Evolutionary conservation across 2,329 filamentous ascomycete genomes (phyloP).

Genomic region (Verticillium nubilum): DNA sequence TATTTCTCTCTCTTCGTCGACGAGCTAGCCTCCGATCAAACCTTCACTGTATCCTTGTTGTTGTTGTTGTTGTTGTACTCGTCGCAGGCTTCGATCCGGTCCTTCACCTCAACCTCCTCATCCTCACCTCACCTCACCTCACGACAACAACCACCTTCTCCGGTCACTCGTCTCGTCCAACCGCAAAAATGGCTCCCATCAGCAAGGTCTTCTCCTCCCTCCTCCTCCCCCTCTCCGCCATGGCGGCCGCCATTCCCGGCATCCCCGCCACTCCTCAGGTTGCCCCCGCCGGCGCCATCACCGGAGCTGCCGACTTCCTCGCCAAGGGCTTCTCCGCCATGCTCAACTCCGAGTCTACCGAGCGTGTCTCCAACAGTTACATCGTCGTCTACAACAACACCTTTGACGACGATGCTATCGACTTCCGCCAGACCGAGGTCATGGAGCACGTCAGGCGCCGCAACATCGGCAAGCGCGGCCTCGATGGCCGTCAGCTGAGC

Average conservation of each 20-base stretch:
- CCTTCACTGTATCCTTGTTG: background rate
- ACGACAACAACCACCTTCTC: constrained; percentile 1
- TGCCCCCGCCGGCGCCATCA: constrained; percentile 12
- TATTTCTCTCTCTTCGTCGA: constrained; percentile 3
- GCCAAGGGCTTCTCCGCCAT: constrained; percentile 20
- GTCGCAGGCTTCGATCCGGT: constrained; percentile 3
- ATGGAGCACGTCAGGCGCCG: constrained; percentile 47
- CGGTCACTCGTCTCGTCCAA: constrained; percentile 1
- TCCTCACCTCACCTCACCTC: constrained; percentile 1
- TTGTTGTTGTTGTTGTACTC: constrained; percentile 1
- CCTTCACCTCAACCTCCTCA: background rate
- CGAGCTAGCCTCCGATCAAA: constrained; percentile 4
- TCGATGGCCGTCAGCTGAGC: constrained; percentile 41
- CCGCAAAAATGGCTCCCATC: constrained; percentile 16
- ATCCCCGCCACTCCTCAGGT: constrained; percentile 10
- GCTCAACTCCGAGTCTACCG: constrained; percentile 39
- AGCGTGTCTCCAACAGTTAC: constrained; percentile 52
- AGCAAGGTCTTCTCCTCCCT: constrained; percentile 15
- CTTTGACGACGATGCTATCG: constrained; percentile 40
- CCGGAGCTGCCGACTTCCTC: constrained; percentile 21
- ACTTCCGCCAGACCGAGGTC: constrained; percentile 43
- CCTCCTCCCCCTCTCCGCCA: constrained; percentile 13
- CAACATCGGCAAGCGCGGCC: constrained; percentile 47
- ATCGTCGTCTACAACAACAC: constrained; percentile 61
- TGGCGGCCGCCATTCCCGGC: constrained; percentile 16